Evolutionary conservation across 306 rosid genomes (phyloP), one percentile per base, ranked within the genome.

Genomic region (Crotalaria pallida): DNA sequence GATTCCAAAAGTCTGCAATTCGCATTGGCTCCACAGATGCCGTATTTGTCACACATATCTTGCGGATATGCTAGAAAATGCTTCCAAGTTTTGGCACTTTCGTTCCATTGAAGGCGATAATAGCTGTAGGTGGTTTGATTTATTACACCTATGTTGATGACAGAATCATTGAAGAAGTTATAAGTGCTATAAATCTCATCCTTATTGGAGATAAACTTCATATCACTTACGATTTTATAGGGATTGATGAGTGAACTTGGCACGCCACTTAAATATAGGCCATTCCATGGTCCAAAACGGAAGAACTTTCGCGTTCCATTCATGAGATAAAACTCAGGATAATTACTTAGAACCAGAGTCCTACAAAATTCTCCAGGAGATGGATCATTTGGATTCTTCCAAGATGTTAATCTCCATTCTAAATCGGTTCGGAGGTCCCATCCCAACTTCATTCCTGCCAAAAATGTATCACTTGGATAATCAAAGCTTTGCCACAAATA

Each of bases 251-350:
- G 2, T 24, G 27, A 1, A 24, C 1, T 1, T 0, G 78, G 38
- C 3, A 64, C 0, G 2, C 81, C 83, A 60, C 81, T 74, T 3
- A 8, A 65, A 15, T 26, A 8, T 3, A 21, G 34, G 29, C 80
- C 82, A 71, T 77, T 76, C 80, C 84, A 75, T 0, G 84, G 82
- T 17, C 82, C 84, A 15, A 4, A 9, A 5, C 84, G 11, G 49
- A 0, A 43, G 5, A 2, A 11, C 29, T 29, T 68, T 0, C 2
- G 3, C 12, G 17, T 17, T 22, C 72, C 72, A 0, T 53, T 52
- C 76, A 60, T 41, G 49, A 67, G 3, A 18, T 73, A 73, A 31
- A 52, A 52, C 5, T 79, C 79, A 7, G 83, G 83, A 43, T 73
- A 79, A 3, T 13, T 18, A 22, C 68, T 1, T 1, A 73, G 68